Base-by-base conservation (phyloP, 306 rosid species). In the Glycyrrhiza uralensis region DNA sequence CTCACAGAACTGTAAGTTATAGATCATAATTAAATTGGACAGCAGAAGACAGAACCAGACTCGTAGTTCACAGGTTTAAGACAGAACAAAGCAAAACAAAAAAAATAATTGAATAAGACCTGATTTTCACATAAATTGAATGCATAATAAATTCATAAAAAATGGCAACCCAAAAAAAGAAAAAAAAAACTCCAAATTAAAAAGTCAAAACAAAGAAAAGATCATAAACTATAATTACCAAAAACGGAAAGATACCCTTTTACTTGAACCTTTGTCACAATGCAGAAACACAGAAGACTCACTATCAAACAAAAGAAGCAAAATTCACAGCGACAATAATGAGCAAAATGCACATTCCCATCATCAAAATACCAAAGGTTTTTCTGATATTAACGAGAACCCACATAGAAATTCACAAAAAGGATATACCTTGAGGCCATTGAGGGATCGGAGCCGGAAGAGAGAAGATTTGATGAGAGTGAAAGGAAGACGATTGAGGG, bases 401-500 rank as follows among this genome's bases (percentile, higher is more conserved):
- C 39, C 79, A 63, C 10, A 28, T 41, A 49, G 12, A 5, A 51
- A 36, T 17, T 50, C 7, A 68, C n/a, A 32, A 52, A 7, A 4
- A 4, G 39, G 8, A 0, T 6, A 49, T 71, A 92, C 98, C 98
- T 69, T 47, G 83, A 69, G 98, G 96, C 98, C 98, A 92, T 66
- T 72, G 64, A 38, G 93, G 89, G 51, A 84, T 72, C 3, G 89
- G 80, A 45, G 76, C 70, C 26, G 96, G 97, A 71, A 89, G 88
- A 67, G 86, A 89, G 70, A 84, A 91, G 44, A 77, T 41, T 70
- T 77, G 73, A 66, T 77, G 73, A 66, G 79, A 78, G 52, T 63
- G 80, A 6, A 54, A 49, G 9, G 75, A 69, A 39, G 66, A 88
- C 0, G 50, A 71, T 67, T 59, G 66, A 26, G 74, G 2, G 7